Evolutionary conservation across 78 protist genomes (phyloP), one percentile per base, ranked within the genome.

Genomic region (Emiliania huxleyi): DNA sequence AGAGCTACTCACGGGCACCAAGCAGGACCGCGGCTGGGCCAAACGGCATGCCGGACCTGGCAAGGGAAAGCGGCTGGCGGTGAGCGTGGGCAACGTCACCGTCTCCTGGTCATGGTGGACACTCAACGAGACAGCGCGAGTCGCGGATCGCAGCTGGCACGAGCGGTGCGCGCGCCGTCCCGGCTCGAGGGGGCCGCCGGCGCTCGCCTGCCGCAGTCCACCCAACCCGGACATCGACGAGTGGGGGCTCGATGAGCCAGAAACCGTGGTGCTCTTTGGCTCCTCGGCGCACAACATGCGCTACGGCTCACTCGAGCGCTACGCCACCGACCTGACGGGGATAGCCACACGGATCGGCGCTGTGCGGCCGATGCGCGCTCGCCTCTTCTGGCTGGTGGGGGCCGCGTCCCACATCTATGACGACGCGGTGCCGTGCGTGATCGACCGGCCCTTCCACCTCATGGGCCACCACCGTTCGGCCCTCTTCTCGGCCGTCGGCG

Each of bases 31-130:
- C 44, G 85, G 48, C 35, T 77, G 75, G 91, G 91, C 69, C 73
- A 96, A 37, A 93, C 96, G 15, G 97, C 89, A 97, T 97, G 40
- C 98, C 94, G 84, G 52, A 44, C 73, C 94, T 95, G 38, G 98
- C 97, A 3, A 29, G 87, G 73, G 62, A 84, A 12, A 96, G 96
- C 46, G 90, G 90, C n/a, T 97, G 96, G 0, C 92, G 92, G 46
- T 91, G 96, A 95, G 56, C 44, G 40, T 1, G 3, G 45, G 83
- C 12, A n/a, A 49, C 44, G 37, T 42, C 29, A 8, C 2, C 48
- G 26, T 37, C 48, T 15, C 35, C 56, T 42, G 89, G 89, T 2
- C 89, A 25, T 81, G 62, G 89, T 81, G 89, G 62, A 45, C 62
- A 12, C 89, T 77, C 29, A 37, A 77, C 29, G 85, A 77, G 42